Conservation (phyloP, 768 basidiomycete genomes). For the Xanthoconium purpureum region DNA sequence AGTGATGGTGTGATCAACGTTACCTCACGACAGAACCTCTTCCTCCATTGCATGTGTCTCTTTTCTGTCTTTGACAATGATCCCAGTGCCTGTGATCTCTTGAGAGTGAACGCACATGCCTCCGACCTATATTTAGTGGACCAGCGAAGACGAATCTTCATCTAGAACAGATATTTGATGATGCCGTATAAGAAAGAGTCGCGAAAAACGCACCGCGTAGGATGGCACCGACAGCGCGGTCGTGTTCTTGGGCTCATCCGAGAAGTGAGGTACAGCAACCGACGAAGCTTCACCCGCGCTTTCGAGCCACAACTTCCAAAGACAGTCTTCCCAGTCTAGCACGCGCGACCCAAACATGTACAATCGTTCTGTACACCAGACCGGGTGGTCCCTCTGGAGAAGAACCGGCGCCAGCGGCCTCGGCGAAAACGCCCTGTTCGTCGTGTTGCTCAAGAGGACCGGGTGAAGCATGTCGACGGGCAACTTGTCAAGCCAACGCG, state of each 20-base stretch:
- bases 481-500: slow-evolving; percentile 16
- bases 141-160: slow-evolving; percentile 42
- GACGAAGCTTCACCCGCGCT: slow-evolving; percentile 41
- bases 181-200: background rate
- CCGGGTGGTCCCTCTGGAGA: slow-evolving; percentile 39
- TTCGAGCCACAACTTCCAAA: slow-evolving; percentile 64
- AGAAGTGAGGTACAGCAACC: slow-evolving; percentile 12
- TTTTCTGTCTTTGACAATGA: slow-evolving; percentile 35
- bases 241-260: slow-evolving; percentile 4
- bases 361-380: slow-evolving; percentile 64
- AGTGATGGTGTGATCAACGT: background rate
- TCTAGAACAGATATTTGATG: slow-evolving; percentile 24
- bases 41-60: slow-evolving; percentile 51
- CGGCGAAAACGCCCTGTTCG: slow-evolving; percentile 38
- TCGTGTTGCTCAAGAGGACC: slow-evolving; percentile 28
- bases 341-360: slow-evolving; percentile 43
- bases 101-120: slow-evolving; percentile 48
- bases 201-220: slow-evolving; percentile 16
- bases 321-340: slow-evolving; percentile 60
- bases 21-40: slow-evolving; percentile 53
- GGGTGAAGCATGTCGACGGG: slow-evolving; percentile 17
- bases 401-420: slow-evolving; percentile 45
- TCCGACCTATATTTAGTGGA: slow-evolving; percentile 49
- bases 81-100: slow-evolving; percentile 36
- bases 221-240: slow-evolving; percentile 14